Evolutionary conservation across 1,284 basidiomycete species (phyloP).

Genomic region (Mycocalia duriaeana): DNA sequence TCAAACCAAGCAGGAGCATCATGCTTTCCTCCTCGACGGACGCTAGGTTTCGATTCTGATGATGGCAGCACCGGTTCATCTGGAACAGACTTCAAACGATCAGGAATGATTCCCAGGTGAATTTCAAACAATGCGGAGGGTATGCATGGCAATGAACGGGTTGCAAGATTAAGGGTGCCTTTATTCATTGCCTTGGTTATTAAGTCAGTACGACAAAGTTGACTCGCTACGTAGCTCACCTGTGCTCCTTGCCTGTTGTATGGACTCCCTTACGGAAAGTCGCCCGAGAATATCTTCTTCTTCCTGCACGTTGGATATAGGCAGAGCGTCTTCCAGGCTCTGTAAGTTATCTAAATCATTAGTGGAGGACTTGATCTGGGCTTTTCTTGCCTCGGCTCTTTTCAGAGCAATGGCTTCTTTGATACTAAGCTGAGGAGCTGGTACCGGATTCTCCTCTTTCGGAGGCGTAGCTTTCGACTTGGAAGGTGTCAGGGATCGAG

Average conservation of each 20-base stretch:
- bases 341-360: slow-evolving; percentile 26
- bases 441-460: slow-evolving; percentile 14
- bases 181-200: slow-evolving; percentile 31
- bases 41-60: slow-evolving; percentile 26
- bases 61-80: slow-evolving; percentile 55
- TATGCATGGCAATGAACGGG: slow-evolving; percentile 62
- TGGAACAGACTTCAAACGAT: slow-evolving; percentile 55
- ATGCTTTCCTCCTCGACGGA: slow-evolving; percentile 28
- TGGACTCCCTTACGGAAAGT: slow-evolving; percentile 65
- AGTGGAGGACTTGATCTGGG: slow-evolving; percentile 23
- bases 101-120: slow-evolving; percentile 67
- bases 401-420: slow-evolving; percentile 72
- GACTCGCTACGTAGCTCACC: slow-evolving; percentile 41
- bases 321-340: slow-evolving; percentile 37
- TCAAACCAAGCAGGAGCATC: slow-evolving; percentile 68
- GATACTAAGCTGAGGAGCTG: slow-evolving; percentile 46
- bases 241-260: slow-evolving; percentile 70
- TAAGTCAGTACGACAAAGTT: slow-evolving; percentile 37
- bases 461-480: slow-evolving; percentile 17
- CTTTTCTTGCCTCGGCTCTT: slow-evolving; percentile 69
- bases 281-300: slow-evolving; percentile 63
- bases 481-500: slow-evolving; percentile 27
- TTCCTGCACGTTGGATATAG: slow-evolving; percentile 28
- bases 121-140: slow-evolving; percentile 77
- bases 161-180: slow-evolving; percentile 71